These are phyloP conservation scores for Stromatinia cepivora DNA, from an alignment of 2,329 filamentous ascomycete genomes.

Conservation along the genomic window DNA sequence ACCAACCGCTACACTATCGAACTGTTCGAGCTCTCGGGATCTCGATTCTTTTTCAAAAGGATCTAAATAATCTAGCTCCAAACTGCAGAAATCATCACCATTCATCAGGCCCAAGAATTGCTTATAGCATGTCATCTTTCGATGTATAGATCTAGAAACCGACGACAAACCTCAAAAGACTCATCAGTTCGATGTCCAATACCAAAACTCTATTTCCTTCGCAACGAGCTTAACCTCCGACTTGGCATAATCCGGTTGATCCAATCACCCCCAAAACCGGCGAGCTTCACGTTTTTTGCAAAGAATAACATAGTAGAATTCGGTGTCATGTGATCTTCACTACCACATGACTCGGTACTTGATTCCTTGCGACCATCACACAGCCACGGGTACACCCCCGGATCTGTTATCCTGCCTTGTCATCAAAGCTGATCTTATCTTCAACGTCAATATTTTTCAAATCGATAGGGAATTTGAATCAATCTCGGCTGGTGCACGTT, in stretches of 20 bases:
- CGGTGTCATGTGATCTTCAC: neutral
- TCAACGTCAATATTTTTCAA: neutral
- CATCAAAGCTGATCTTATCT: neutral
- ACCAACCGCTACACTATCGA: neutral
- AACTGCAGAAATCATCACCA: neutral
- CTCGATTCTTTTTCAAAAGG: neutral
- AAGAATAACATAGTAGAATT: too few relatives aligned
- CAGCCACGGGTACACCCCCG: neutral
- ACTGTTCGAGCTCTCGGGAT: neutral
- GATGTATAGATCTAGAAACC: neutral
- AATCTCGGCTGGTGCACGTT: neutral
- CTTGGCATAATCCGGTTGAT: neutral
- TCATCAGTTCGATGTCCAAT: neutral
- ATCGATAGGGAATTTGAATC: neutral
- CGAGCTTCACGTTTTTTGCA: neutral
- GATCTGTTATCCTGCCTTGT: constrained; percentile 2
- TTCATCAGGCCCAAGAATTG: neutral
- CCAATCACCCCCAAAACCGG: neutral
- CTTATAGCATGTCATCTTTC: neutral
- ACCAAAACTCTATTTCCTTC: neutral
- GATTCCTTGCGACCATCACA: neutral
- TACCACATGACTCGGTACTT: neutral
- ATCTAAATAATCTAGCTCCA: neutral
- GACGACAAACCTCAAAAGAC: neutral
- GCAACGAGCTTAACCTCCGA: neutral